Evolutionary conservation across 2,329 filamentous ascomycete species (phyloP), one percentile per base, ranked within the genome.

Genomic region (Alternaria longipes): DNA sequence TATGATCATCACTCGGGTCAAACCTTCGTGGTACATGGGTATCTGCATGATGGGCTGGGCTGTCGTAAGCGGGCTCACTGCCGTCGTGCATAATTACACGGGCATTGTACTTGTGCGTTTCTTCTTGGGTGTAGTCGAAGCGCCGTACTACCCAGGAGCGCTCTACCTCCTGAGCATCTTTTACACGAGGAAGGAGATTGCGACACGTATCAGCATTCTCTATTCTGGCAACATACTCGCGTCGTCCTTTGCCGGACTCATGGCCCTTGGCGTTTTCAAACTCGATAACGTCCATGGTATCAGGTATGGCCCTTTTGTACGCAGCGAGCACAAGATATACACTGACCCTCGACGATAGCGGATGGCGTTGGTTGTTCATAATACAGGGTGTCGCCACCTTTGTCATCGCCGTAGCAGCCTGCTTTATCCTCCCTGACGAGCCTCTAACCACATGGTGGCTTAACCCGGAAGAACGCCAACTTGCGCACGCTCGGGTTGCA

Each of bases 141-240:
- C 73, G 4, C 77, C 76, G 1, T 89, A 88, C 72, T 81, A 89
- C 45, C 87, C 88, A 0, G 88, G 88, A 2, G 85, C 85, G 0
- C 79, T 89, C 7, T 82, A 89, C 54, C 84, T 89, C 42, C 80
- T 90, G 30, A 86, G 85, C 0, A 84, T 88, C 62, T 90, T 87
- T 83, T 90, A 90, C 72, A 89, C 87, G 2, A 83, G 86, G 53
- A 83, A 84, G 45, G 76, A 80, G 59, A 66, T 78, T 46, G 74
- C 74, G 6, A 68, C 71, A 2, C 45, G 64, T 4, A 54, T 69
- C 0, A 54, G 56, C 0, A 67, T 66, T 12, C 45, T 67, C 11
- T 65, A 65, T 28, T 34, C 51, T 49, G 66, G 55, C 38, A 67
- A 62, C 26, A 67, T 66, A 22, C 63, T 69, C 38, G 66, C 64